These are phyloP conservation scores for Fusarium nisikadoi DNA, from an alignment of 2,329 filamentous ascomycete genomes.

Conservation along the genomic window DNA sequence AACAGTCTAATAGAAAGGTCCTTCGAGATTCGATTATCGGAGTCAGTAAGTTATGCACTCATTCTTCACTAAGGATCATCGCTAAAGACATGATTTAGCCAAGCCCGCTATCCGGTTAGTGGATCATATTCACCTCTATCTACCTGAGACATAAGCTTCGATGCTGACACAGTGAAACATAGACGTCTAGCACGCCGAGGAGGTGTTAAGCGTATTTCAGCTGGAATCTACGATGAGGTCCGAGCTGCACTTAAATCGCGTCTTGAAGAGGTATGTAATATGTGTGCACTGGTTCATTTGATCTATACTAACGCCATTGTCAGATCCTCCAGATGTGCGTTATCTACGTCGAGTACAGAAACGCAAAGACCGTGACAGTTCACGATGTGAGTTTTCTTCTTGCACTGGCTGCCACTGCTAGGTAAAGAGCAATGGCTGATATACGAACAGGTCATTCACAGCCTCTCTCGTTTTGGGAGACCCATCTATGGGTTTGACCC, in stretches of 20 bases:
- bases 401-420: no score
- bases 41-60: slow-evolving; percentile 57
- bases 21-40: slow-evolving; percentile 59
- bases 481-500: slow-evolving; percentile 70
- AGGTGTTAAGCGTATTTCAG: slow-evolving; percentile 79
- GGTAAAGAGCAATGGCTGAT: slow-evolving; percentile 9
- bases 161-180: slow-evolving; percentile 13
- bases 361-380: slow-evolving; percentile 71
- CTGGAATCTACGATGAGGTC: slow-evolving; percentile 70
- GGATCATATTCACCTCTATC: not conserved
- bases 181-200: slow-evolving; percentile 79
- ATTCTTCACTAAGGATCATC: not conserved
- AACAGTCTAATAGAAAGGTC: slow-evolving; percentile 55
- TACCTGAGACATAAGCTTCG: not conserved
- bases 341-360: slow-evolving; percentile 62
- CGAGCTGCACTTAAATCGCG: slow-evolving; percentile 62
- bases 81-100: slow-evolving; percentile 50
- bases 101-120: slow-evolving; percentile 65
- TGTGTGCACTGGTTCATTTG: not conserved
- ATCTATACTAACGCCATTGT: slow-evolving; percentile 11
- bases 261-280: slow-evolving; percentile 57
- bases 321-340: slow-evolving; percentile 65
- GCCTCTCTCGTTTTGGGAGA: slow-evolving; percentile 58
- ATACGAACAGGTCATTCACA: slow-evolving; percentile 62
- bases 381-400: slow-evolving; percentile 62